phyloP scores from a whole-genome alignment of 1,284 basidiomycete species.

The Chondrostereum purpureum region DNA sequence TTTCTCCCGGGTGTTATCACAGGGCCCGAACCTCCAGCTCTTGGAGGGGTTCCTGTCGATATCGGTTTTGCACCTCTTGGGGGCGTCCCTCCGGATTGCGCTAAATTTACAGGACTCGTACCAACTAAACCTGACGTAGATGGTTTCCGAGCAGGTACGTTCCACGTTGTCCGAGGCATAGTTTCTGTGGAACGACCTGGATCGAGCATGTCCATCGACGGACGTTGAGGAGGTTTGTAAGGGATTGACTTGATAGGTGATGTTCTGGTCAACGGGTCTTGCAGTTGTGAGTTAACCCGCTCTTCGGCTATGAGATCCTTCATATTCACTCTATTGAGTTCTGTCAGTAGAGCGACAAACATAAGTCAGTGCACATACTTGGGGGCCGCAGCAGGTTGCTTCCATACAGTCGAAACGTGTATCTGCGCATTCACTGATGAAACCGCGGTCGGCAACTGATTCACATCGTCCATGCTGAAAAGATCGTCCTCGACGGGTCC shows the following conservation, averaged over 20 bases:
- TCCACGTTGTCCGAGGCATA: background rate
- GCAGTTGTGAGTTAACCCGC: too few species aligned
- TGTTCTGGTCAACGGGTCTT: too few species aligned
- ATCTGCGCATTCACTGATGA: constrained; percentile 2
- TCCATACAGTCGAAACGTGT: constrained; percentile 29
- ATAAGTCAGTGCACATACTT: background rate
- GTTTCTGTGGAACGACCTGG: background rate
- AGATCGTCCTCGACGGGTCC: constrained; percentile 38
- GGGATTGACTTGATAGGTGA: too few species aligned
- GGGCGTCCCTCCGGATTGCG: too few species aligned
- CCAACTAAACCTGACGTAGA: too few species aligned
- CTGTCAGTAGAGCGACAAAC: constrained; percentile 6
- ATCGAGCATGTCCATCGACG: background rate
- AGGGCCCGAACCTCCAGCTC: too few species aligned
- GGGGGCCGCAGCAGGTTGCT: constrained; percentile 23
- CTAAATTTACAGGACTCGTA: too few species aligned
- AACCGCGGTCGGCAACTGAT: constrained; percentile 13
- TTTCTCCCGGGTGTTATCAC: background rate
- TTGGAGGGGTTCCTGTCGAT: too few species aligned
- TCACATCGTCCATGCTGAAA: constrained; percentile 61
- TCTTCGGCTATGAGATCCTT: constrained; percentile 81
- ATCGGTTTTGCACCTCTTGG: too few species aligned
- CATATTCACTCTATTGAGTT: constrained; percentile 63
- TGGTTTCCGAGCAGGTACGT: too few species aligned
- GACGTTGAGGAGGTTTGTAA: background rate